Conservation (phyloP, 495 filamentous ascomycete genomes). For the Oidiodendron maius region DNA sequence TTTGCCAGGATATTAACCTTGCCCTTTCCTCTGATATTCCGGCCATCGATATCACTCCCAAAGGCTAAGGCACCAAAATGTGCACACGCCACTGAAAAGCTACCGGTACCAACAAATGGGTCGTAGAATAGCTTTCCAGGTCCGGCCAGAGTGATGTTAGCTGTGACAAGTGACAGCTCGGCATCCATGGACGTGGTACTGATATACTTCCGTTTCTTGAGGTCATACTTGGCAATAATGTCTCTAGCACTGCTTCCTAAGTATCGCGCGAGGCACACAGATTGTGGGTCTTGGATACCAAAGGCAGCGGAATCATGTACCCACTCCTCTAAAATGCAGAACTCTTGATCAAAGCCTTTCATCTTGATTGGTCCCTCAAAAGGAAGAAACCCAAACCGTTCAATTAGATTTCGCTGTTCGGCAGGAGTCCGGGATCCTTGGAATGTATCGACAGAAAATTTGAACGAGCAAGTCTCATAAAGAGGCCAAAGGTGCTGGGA, state of each 20-base stretch:
- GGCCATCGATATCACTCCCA: conserved; percentile 89
- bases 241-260: conserved; percentile 58
- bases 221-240: conserved; percentile 66
- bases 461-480: conserved; percentile 62
- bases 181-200: conserved; percentile 96
- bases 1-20: conserved; percentile 57
- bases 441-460: conserved; percentile 75
- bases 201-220: conserved; percentile 92
- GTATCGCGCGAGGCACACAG: conserved; percentile 65
- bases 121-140: conserved; percentile 85
- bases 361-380: conserved; percentile 75
- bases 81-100: conserved; percentile 78
- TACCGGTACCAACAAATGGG: conserved; percentile 91
- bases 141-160: conserved; percentile 78
- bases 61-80: conserved; percentile 79
- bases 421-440: conserved; percentile 56
- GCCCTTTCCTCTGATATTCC: conserved; percentile 69
- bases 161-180: conserved; percentile 84
- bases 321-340: conserved; percentile 78
- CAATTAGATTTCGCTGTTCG: conserved; percentile 63
- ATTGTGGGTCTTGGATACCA: conserved; percentile 40
- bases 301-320: conserved; percentile 33
- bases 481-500: conserved; percentile 58
- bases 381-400: conserved; percentile 70
- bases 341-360: conserved; percentile 63